phyloP scores from a whole-genome alignment of 1,284 basidiomycete species.

The Melanopsichium pennsylvanicum region DNA sequence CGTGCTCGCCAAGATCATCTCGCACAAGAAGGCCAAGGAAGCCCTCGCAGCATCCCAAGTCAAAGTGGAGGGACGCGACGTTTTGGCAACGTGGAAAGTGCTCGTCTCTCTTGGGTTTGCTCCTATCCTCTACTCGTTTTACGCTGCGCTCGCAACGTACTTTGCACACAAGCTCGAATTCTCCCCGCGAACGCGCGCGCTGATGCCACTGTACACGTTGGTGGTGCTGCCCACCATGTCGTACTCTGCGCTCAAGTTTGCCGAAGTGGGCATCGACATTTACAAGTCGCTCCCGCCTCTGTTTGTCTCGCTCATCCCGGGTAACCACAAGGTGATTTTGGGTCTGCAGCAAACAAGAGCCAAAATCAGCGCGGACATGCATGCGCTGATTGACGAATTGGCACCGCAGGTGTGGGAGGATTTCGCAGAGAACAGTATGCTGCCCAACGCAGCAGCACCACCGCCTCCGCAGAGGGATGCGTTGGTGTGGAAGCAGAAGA shows the following conservation, averaged over 20 bases:
- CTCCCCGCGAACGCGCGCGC: conserved; percentile 71
- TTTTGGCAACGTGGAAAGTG: conserved; percentile 97
- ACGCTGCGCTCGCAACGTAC: conserved; percentile 73
- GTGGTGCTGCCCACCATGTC: conserved; percentile 85
- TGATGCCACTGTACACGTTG: conserved; percentile 82
- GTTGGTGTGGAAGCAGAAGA: conserved; percentile 52
- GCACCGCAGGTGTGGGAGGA: conserved; percentile 63
- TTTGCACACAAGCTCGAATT: conserved; percentile 72
- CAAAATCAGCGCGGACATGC: conserved; percentile 84
- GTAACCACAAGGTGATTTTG: conserved; percentile 84
- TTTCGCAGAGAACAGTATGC: conserved; percentile 59
- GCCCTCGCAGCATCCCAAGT: conserved; percentile 94
- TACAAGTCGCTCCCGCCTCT: conserved; percentile 95
- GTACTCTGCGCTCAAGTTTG: conserved; percentile 94
- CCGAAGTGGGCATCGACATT: conserved; percentile 98
- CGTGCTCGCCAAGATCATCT: conserved; percentile 87
- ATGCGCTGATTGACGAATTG: conserved; percentile 83
- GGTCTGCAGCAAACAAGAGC: conserved; percentile 81
- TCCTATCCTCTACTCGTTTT: conserved; percentile 79
- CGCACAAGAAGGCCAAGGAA: conserved; percentile 91
- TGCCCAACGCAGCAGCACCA: conserved; percentile 46
- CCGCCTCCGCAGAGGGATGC: conserved; percentile 50
- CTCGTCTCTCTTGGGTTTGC: conserved; percentile 90
- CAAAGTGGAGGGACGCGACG: conserved; percentile 93
- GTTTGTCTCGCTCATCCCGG: conserved; percentile 86